Evolutionary conservation across 2,329 filamentous ascomycete genomes (phyloP), one percentile per base, ranked within the genome.

Genomic region (Zasmidium angulare): DNA sequence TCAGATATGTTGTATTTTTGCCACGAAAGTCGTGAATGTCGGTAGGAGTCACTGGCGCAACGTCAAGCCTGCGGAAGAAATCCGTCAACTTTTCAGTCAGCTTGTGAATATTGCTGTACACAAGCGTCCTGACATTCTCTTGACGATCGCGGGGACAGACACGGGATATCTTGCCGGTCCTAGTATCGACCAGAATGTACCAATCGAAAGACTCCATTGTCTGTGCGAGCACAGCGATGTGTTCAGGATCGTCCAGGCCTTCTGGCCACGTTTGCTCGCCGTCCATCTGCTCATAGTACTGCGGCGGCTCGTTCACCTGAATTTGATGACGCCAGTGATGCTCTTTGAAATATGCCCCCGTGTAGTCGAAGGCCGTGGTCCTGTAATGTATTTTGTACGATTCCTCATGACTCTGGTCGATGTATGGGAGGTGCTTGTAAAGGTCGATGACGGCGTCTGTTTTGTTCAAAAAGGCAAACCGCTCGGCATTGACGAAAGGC

Each of bases 361-460:
- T 54, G 24, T 50, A 59, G 46, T 55, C 57, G 2, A 36, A 43
- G 31, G 47, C 51, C 1, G 49, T 21, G n/a, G 22, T 22, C 19
- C n/a, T 12, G 2, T 40, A 17, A 29, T n/a, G 19, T 12, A 58
- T 53, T 21, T 51, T 26, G 40, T 36, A 53, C 21, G n/a, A 2
- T 10, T 24, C 21, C n/a, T 26, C 56, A 11, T 22, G 3, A 29
- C 46, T n/a, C 17, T 46, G 47, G 14, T 20, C 21, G 7, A 58
- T 53, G 53, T 60, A 60, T n/a, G 53, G 58, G 43, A 60, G 19
- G 14, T 53, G 58, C 40, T 48, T 52, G 36, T 51, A 47, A n/a
- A 60, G 36, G 14, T 60, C 58, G 2, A 56, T 53, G 11, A 55
- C 58, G 6, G 40, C 43, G 22, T 60, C 58, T 2, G 48, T 49